These are phyloP conservation scores for Xylaria longipes DNA, from an alignment of 495 filamentous ascomycete genomes.

Conservation along the genomic window DNA sequence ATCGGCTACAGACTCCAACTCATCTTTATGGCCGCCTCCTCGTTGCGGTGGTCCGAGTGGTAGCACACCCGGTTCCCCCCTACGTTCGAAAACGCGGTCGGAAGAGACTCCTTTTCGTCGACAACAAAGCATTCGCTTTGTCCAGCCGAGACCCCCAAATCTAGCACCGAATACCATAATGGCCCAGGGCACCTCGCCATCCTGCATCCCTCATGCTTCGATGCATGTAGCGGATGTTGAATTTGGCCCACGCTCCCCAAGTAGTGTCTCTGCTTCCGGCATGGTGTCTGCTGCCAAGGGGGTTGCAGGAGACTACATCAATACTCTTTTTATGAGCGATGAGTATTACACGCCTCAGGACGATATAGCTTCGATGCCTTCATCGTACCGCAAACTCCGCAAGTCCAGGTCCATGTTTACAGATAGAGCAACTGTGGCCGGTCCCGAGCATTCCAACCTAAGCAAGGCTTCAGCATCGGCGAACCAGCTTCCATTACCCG, in stretches of 20 bases:
- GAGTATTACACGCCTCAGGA: constrained; percentile 64
- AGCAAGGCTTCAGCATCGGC: constrained; percentile 37
- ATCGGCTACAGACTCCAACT: constrained; percentile 28
- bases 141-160: constrained; percentile 40
- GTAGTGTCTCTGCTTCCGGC: constrained; percentile 43
- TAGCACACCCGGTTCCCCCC: neutral
- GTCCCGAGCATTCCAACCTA: constrained; percentile 15
- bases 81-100: neutral
- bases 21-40: constrained; percentile 41
- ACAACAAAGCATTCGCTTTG: constrained; percentile 63
- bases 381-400: constrained; percentile 75
- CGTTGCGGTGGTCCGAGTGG: neutral
- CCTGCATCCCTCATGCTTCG: neutral
- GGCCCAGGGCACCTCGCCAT: neutral
- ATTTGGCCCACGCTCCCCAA: constrained; percentile 31
- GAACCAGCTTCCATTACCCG: constrained; percentile 37
- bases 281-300: constrained; percentile 44
- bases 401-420: constrained; percentile 78
- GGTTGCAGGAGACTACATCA: constrained; percentile 43
- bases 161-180: neutral
- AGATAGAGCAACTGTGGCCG: constrained; percentile 46
- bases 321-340: constrained; percentile 45
- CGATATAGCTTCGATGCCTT: constrained; percentile 68
- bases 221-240: neutral
- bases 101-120: constrained; percentile 38